Evolutionary conservation across 352 stramenopile genomes (phyloP).

Genomic region (Pythium dissimile): DNA sequence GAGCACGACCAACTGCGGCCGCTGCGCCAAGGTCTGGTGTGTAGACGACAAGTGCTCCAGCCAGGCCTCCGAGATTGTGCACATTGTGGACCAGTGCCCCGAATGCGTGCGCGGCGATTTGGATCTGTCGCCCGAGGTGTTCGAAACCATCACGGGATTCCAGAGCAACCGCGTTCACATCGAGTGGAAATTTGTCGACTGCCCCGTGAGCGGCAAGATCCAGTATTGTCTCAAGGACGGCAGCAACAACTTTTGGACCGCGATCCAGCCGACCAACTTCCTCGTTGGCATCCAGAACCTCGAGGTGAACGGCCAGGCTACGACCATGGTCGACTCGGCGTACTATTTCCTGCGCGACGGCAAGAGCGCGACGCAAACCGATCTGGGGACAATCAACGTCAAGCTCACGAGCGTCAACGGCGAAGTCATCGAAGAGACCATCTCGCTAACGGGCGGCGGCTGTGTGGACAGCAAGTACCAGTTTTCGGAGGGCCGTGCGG

Average conservation of each 20-base stretch:
- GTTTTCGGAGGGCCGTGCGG: slow-evolving; percentile 24
- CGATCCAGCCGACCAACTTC: slow-evolving; percentile 61
- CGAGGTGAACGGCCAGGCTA: slow-evolving; percentile 49
- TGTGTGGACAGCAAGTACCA: slow-evolving; percentile 50
- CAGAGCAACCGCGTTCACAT: slow-evolving; percentile 28
- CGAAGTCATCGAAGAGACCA: slow-evolving; percentile 47
- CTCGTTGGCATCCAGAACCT: slow-evolving; percentile 46
- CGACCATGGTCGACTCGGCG: slow-evolving; percentile 54
- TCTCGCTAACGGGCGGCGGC: slow-evolving; percentile 42
- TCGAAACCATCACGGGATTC: slow-evolving; percentile 32
- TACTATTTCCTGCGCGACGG: slow-evolving; percentile 67
- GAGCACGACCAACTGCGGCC: slow-evolving; percentile 42
- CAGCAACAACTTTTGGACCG: slow-evolving; percentile 59
- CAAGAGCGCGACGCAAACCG: slow-evolving; percentile 29
- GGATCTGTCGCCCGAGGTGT: slow-evolving; percentile 48
- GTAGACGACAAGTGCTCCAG: slow-evolving; percentile 38
- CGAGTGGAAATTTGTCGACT: slow-evolving; percentile 47
- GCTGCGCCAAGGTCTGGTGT: slow-evolving; percentile 31
- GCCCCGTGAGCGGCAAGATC: slow-evolving; percentile 27
- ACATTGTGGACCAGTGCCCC: slow-evolving; percentile 70
- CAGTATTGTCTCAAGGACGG: slow-evolving; percentile 55
- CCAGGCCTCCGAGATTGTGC: slow-evolving; percentile 40
- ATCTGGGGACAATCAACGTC: slow-evolving; percentile 43
- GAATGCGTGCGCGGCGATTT: slow-evolving; percentile 47
- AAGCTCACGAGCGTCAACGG: slow-evolving; percentile 45